These are phyloP conservation scores for Chlamydomonas schloesseri DNA, from an alignment of 139 green algal genomes.

Conservation along the genomic window DNA sequence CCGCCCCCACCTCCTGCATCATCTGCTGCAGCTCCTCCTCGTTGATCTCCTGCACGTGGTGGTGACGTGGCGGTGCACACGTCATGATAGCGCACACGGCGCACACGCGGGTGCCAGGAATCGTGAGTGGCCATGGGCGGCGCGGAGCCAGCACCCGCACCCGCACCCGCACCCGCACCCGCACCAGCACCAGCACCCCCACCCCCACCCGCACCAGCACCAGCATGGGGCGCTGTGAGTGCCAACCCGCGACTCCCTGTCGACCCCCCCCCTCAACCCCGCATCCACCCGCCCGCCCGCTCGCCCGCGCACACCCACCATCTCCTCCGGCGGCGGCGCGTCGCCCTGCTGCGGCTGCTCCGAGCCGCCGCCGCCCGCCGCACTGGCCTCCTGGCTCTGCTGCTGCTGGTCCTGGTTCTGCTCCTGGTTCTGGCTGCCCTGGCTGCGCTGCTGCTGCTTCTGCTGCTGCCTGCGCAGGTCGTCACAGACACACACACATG, in stretches of 20 bases:
- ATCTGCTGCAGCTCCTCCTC: slow-evolving; percentile 35
- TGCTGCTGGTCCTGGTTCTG: slow-evolving; percentile 15
- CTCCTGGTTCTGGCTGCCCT: background rate
- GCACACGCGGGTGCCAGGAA: too few species aligned
- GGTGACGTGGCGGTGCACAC: too few species aligned
- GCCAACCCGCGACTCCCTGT: too few species aligned
- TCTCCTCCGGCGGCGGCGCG: background rate
- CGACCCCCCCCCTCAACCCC: background rate
- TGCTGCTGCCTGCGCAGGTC: background rate
- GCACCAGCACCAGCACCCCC: too few species aligned
- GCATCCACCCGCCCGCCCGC: background rate
- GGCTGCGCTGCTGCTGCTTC: background rate
- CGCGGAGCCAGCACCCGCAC: too few species aligned
- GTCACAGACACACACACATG: background rate
- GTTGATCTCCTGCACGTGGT: slow-evolving; percentile 9
- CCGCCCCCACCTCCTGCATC: slow-evolving; percentile 6
- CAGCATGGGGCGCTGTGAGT: too few species aligned
- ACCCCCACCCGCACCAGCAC: too few species aligned
- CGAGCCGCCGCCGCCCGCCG: slow-evolving; percentile 13
- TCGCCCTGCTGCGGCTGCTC: slow-evolving; percentile 1
- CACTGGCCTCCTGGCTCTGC: background rate
- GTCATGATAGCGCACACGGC: too few species aligned
- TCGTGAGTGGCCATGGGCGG: too few species aligned
- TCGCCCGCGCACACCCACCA: background rate
- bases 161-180: too few species aligned